Conservation (phyloP, 306 rosid species). For the Astragalus membranaceus region DNA sequence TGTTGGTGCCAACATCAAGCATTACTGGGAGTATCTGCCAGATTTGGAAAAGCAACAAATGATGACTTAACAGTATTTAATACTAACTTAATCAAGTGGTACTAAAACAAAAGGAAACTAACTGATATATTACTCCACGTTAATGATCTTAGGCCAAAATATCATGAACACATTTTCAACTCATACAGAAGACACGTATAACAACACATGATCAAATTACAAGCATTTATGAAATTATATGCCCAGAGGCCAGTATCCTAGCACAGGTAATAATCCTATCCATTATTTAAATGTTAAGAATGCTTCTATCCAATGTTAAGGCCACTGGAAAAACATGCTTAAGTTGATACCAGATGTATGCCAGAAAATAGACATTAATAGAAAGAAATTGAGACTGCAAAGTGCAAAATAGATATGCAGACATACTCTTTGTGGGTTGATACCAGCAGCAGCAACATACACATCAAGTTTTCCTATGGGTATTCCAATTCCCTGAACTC, state of each 20-base stretch:
- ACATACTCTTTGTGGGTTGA: conserved; percentile 89
- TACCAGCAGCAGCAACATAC: conserved; percentile 98
- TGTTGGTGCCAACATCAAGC: conserved; percentile 98
- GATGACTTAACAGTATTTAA: conserved; percentile 10
- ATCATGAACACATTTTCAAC: not conserved
- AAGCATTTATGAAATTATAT: conserved; percentile 12
- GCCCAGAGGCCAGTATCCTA: not conserved
- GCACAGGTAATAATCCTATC: not conserved
- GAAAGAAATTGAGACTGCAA: not conserved
- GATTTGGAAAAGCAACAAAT: conserved; percentile 19
- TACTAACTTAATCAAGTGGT: not conserved
- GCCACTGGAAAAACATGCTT: not conserved
- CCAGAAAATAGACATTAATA: not conserved
- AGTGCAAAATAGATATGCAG: conserved; percentile 3
- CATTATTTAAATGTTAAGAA: not conserved
- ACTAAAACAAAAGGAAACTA: not conserved
- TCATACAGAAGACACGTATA: not conserved
- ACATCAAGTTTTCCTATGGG: conserved; percentile 98
- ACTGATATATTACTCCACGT: not conserved
- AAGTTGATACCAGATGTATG: not conserved
- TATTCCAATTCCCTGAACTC: conserved; percentile 98
- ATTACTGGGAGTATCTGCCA: conserved; percentile 91
- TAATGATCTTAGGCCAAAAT: conserved; percentile 2
- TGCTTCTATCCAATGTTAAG: conserved; percentile 1
- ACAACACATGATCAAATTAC: conserved; percentile 1